These are phyloP conservation scores for Fusarium equiseti DNA, from an alignment of 2,329 filamentous ascomycete species.

Conservation along the genomic window DNA sequence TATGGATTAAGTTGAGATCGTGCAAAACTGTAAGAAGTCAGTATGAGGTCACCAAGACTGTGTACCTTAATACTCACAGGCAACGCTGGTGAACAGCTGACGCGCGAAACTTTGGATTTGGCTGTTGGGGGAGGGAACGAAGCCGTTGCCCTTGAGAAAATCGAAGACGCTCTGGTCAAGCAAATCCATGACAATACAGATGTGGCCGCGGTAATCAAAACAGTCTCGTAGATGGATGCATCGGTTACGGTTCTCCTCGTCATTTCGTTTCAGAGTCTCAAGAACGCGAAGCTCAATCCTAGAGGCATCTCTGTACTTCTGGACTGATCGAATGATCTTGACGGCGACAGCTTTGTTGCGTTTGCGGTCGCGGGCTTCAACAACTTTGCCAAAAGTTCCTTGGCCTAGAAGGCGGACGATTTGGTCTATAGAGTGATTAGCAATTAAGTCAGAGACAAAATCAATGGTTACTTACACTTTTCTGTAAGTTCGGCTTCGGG, in stretches of 20 bases:
- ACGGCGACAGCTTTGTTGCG: slow-evolving; percentile 87
- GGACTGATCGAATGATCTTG: slow-evolving; percentile 98
- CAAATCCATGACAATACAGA: slow-evolving; percentile 83
- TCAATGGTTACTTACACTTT: slow-evolving; percentile 76
- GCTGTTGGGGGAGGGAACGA: slow-evolving; percentile 97
- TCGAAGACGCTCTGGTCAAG: slow-evolving; percentile 98
- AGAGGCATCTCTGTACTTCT: slow-evolving; percentile 97
- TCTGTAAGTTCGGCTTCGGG: slow-evolving; percentile 88
- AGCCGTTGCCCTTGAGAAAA: slow-evolving; percentile 94
- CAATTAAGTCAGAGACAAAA: not conserved
- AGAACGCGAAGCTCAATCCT: slow-evolving; percentile 94
- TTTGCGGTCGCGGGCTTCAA: slow-evolving; percentile 86
- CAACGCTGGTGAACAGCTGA: slow-evolving; percentile 97
- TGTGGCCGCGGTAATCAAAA: slow-evolving; percentile 97
- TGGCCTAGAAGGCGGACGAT: slow-evolving; percentile 92
- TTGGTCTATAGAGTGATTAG: slow-evolving; percentile 70
- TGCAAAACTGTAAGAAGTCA: slow-evolving; percentile 77
- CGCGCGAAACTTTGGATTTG: slow-evolving; percentile 98
- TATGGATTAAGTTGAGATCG: slow-evolving; percentile 97
- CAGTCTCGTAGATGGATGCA: slow-evolving; percentile 97
- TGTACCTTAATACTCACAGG: slow-evolving; percentile 73
- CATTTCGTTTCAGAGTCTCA: slow-evolving; percentile 91
- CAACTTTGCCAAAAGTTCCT: slow-evolving; percentile 98
- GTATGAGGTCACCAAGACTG: not conserved
- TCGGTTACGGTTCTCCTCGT: slow-evolving; percentile 90